Conservation (phyloP, 495 filamentous ascomycete species). For the Hypoxylon rickii region DNA sequence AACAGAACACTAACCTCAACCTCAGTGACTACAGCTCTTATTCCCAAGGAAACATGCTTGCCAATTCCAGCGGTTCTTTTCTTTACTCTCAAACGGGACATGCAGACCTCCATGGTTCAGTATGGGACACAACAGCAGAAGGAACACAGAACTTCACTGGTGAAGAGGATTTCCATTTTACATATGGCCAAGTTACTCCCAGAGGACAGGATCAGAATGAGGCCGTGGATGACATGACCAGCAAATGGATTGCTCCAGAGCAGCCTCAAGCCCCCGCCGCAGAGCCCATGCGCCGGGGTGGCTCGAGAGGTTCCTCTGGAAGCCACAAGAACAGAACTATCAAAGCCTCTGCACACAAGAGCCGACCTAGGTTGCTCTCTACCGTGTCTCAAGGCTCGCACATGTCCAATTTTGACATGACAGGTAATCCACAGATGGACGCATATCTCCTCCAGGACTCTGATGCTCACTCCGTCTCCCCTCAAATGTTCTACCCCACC, state of each 20-base stretch:
- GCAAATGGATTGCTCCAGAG: conserved; percentile 48
- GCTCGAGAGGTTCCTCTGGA: conserved; percentile 51
- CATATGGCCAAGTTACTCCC: conserved; percentile 55
- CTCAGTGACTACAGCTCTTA: conserved; percentile 56
- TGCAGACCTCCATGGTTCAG: conserved; percentile 53
- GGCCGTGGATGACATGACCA: conserved; percentile 50
- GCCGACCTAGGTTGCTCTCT: conserved; percentile 48
- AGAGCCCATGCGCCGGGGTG: conserved; percentile 54
- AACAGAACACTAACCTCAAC: conserved; percentile 57
- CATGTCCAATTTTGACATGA: conserved; percentile 55
- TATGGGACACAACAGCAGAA: conserved; percentile 57
- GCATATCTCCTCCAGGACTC: conserved; percentile 53
- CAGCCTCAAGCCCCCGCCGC: conserved; percentile 39
- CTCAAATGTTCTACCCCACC: conserved; percentile 45
- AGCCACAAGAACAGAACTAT: conserved; percentile 54
- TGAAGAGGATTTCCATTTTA: conserved; percentile 55
- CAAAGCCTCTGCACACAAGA: conserved; percentile 51
- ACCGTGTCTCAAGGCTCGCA: conserved; percentile 50
- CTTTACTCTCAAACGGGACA: conserved; percentile 59
- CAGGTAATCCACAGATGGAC: conserved; percentile 54
- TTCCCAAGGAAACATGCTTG: conserved; percentile 52
- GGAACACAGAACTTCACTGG: conserved; percentile 59
- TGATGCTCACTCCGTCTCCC: conserved; percentile 48
- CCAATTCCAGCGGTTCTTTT: conserved; percentile 55
- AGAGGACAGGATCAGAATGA: conserved; percentile 53